Percentiles rank a stretch among this genome's conserved stretches.
Conservation (phyloP, 257 asterid species). For the Striga asiatica region DNA sequence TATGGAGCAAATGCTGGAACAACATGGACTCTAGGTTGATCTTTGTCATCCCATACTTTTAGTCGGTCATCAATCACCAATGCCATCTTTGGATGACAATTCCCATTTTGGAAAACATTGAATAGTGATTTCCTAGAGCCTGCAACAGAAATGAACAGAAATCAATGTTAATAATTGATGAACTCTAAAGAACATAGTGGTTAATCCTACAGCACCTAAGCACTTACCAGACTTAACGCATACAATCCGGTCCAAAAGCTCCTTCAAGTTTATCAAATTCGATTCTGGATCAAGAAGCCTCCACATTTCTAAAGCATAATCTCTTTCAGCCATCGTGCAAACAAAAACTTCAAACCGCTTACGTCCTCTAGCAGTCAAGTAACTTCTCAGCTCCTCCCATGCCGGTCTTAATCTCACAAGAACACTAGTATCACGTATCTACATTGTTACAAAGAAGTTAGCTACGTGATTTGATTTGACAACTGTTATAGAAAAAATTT, state of each 20-base stretch:
- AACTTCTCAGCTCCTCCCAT: conserved; percentile 96
- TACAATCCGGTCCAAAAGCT: conserved; percentile 74
- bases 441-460: conserved; percentile 15
- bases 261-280: conserved; percentile 59
- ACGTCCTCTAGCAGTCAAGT: conserved; percentile 91
- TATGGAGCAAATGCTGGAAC: conserved; percentile 99
- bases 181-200: background rate
- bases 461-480: background rate
- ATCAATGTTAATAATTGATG: conserved; percentile 4
- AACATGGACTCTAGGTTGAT: conserved; percentile 93
- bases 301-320: conserved; percentile 99
- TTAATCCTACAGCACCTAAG: conserved; percentile 1
- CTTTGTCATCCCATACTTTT: conserved; percentile 96
- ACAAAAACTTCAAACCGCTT: conserved; percentile 96
- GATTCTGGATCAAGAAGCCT: conserved; percentile 97
- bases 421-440: conserved; percentile 97
- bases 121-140: conserved; percentile 76
- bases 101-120: conserved; percentile 82
- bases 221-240: conserved; percentile 88
- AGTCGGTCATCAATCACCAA: conserved; percentile 94
- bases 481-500: background rate
- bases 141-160: conserved; percentile 16
- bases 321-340: conserved; percentile 99
- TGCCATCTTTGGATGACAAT: conserved; percentile 94
- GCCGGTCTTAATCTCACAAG: conserved; percentile 98